These are phyloP conservation scores for Rhizophlyctis rosea DNA, from an alignment of 192 early-diverging fungal species.

Conservation along the genomic window DNA sequence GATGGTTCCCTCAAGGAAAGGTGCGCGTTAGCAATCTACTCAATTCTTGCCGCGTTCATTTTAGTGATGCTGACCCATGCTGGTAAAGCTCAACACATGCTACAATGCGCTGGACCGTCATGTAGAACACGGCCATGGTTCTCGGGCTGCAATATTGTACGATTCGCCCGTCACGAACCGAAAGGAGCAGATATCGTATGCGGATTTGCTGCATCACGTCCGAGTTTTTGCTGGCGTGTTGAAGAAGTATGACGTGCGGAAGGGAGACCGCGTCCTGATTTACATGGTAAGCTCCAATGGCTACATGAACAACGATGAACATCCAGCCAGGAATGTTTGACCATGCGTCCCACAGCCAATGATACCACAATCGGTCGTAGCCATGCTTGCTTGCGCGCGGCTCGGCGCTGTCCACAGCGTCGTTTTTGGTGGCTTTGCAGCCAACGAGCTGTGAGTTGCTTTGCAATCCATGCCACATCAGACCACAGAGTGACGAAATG, in stretches of 20 bases:
- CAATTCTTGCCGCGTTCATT: too few relatives aligned
- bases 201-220: conserved; percentile 66
- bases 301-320: background rate
- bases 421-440: conserved; percentile 65
- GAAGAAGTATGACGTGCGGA: conserved; percentile 51
- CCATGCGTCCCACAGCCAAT: too few relatives aligned
- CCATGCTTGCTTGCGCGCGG: conserved; percentile 82
- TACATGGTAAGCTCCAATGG: conserved; percentile 55
- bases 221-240: conserved; percentile 65
- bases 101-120: conserved; percentile 82
- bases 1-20: too few relatives aligned
- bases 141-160: conserved; percentile 68
- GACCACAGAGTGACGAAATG: background rate
- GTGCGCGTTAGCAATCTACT: too few relatives aligned
- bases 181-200: conserved; percentile 63
- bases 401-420: conserved; percentile 82
- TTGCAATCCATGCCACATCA: background rate
- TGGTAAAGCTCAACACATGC: conserved; percentile 72
- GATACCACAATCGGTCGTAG: conserved; percentile 75
- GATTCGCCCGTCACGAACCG: conserved; percentile 66
- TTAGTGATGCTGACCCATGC: too few relatives aligned
- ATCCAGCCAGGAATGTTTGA: conserved; percentile 20
- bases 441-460: conserved; percentile 35
- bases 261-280: conserved; percentile 74
- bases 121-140: conserved; percentile 51